phyloP scores from a whole-genome alignment of 2,329 filamentous ascomycete species.

The Diplocarpon mali region DNA sequence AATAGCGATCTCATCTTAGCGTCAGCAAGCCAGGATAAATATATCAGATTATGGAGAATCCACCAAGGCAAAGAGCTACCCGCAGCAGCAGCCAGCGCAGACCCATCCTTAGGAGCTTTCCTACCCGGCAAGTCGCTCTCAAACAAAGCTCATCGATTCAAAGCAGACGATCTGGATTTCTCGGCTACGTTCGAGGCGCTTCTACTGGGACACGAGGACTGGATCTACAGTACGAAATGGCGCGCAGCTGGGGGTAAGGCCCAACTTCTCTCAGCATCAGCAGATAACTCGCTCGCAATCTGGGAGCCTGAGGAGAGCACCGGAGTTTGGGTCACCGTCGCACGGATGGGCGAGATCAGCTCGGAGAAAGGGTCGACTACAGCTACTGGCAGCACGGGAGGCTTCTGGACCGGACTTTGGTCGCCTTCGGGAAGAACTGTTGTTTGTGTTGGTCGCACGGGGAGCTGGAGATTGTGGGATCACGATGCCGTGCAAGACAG shows the following conservation, averaged over 20 bases:
- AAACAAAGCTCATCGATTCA: constrained; percentile 79
- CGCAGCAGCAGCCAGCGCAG: constrained; percentile 41
- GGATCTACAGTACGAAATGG: constrained; percentile 74
- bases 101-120: constrained; percentile 46
- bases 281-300: constrained; percentile 87
- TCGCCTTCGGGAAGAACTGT: constrained; percentile 65
- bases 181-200: constrained; percentile 88
- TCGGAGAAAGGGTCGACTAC: constrained; percentile 92
- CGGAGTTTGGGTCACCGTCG: constrained; percentile 82
- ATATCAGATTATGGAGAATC: constrained; percentile 86
- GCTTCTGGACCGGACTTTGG: constrained; percentile 96
- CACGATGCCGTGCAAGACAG: constrained; percentile 47
- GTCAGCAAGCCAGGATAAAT: constrained; percentile 95
- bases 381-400: constrained; percentile 88
- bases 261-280: constrained; percentile 78
- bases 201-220: constrained; percentile 91
- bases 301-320: constrained; percentile 80
- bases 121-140: constrained; percentile 62
- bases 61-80: constrained; percentile 58
- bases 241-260: constrained; percentile 33
- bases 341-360: constrained; percentile 85
- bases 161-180: constrained; percentile 48
- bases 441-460: constrained; percentile 77
- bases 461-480: constrained; percentile 84
- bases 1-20: constrained; percentile 68